phyloP scores from a whole-genome alignment of 768 basidiomycete genomes.

The Nevesoporus exiguus region DNA sequence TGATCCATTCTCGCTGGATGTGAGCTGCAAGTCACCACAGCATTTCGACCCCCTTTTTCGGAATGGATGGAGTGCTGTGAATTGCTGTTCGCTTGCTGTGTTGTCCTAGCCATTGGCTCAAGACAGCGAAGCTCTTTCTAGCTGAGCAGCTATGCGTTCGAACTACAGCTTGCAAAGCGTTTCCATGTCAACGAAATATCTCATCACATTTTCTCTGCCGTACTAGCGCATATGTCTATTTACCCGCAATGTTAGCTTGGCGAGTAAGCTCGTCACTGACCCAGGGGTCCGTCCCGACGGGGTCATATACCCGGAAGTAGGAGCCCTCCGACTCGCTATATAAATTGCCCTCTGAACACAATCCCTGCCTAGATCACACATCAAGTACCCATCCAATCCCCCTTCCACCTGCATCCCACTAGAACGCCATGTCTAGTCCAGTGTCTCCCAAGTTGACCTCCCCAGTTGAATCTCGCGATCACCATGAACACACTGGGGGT shows the following conservation, averaged over 20 bases:
- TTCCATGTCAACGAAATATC: slow-evolving; percentile 20
- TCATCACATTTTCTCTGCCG: slow-evolving; percentile 6
- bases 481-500: slow-evolving; percentile 18
- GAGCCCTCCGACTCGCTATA: slow-evolving; percentile 8
- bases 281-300: neutral
- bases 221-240: slow-evolving; percentile 3
- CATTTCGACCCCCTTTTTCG: neutral
- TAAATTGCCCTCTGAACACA: slow-evolving; percentile 6
- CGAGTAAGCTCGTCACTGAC: neutral
- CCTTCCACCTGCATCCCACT: neutral
- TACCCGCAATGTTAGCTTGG: neutral
- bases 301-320: neutral
- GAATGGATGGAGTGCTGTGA: neutral
- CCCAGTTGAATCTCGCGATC: slow-evolving; percentile 4
- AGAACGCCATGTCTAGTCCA: slow-evolving; percentile 15
- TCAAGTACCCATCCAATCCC: neutral
- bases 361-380: neutral
- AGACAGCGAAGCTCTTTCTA: neutral
- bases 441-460: slow-evolving; percentile 6
- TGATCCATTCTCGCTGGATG: neutral
- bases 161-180: slow-evolving; percentile 1
- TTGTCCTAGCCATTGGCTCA: neutral
- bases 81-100: slow-evolving; percentile 18
- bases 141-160: neutral
- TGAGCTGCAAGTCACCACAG: slow-evolving; percentile 1